Base-by-base conservation (phyloP, 495 filamentous ascomycete species). In the Letharia columbiana region DNA sequence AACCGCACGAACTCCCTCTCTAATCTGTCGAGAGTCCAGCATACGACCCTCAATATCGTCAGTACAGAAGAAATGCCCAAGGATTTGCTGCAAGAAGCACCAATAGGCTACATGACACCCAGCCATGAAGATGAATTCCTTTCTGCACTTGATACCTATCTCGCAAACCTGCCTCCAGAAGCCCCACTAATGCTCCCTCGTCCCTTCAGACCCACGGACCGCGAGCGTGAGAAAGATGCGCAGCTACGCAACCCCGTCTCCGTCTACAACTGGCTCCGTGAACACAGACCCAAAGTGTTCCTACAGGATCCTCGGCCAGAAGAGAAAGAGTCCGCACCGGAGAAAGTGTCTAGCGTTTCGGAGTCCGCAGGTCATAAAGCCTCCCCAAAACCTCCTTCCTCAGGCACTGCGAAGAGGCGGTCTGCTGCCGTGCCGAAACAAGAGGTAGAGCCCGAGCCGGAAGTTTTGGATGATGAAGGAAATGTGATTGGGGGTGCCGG, bases 91-190 rank as follows among this genome's bases (percentile, higher is more conserved):
- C 68, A 66, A 35, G 64, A 65, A 13, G 33, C 67, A 23, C 69
- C 64, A 33, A 66, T 62, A 41, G 79, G 80, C 47, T 94, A 89
- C 73, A 81, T 96, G 60, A 86, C 85, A 4, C 82, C 89, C 18
- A 85, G 90, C 63, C 87, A 92, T 63, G 84, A 96, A 69, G 89
- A 91, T 64, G 90, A 95, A 62, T 90, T 90, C 71, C 83, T 94
- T 50, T 77, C 83, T 64, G 81, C 85, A 18, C 75, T 92, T 63
- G 93, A 98, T 72, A 77, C 77, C 20, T 80, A 82, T 39, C 78
- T 94, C 41, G 84, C 84, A 12, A 76, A 79, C 33, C 78, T 77
- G 66, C 77, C 78, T 20, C 77, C 76, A 28, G 73, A 61, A 37
- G 50, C 68, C 23, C 54, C 70, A 45, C 76, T 78, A 56, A 71